Percentiles rank a stretch among this genome's conserved stretches.
Evolutionary conservation across 2,329 filamentous ascomycete genomes (phyloP).

Genomic region (Penicillium sp.): DNA sequence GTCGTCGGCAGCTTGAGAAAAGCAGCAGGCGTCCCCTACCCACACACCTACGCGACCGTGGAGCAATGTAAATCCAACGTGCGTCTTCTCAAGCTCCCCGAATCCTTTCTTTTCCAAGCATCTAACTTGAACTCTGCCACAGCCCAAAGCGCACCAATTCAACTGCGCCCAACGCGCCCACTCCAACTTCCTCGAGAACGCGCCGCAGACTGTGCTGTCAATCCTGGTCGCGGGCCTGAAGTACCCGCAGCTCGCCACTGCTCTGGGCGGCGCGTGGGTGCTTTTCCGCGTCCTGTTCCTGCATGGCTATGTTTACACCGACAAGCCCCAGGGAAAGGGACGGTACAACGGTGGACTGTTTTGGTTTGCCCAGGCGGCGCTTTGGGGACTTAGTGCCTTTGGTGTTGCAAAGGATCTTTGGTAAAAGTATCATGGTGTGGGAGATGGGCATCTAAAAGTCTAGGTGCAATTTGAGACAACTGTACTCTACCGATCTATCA

Average conservation of each 20-base stretch:
- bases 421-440: slow-evolving; percentile 1
- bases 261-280: slow-evolving; percentile 56
- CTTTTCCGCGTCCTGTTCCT: slow-evolving; percentile 56
- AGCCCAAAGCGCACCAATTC: slow-evolving; percentile 52
- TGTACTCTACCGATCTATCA: not conserved
- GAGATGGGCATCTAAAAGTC: not conserved
- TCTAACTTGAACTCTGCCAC: slow-evolving; percentile 8
- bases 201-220: slow-evolving; percentile 55
- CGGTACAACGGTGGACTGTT: slow-evolving; percentile 41
- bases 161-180: slow-evolving; percentile 63
- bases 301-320: slow-evolving; percentile 51
- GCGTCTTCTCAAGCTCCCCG: slow-evolving; percentile 24
- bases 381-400: slow-evolving; percentile 46
- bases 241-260: slow-evolving; percentile 55
- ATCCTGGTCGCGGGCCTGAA: slow-evolving; percentile 60
- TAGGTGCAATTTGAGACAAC: not conserved
- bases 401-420: slow-evolving; percentile 40
- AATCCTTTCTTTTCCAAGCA: not conserved
- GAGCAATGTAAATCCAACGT: slow-evolving; percentile 58
- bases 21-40: slow-evolving; percentile 60
- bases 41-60: slow-evolving; percentile 62
- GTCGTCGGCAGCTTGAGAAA: slow-evolving; percentile 55
- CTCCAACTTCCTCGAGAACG: slow-evolving; percentile 65
- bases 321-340: slow-evolving; percentile 45
- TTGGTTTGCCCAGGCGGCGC: slow-evolving; percentile 46